phyloP scores from a whole-genome alignment of 129 eudicot genomes.

The Artemisia argyi region DNA sequence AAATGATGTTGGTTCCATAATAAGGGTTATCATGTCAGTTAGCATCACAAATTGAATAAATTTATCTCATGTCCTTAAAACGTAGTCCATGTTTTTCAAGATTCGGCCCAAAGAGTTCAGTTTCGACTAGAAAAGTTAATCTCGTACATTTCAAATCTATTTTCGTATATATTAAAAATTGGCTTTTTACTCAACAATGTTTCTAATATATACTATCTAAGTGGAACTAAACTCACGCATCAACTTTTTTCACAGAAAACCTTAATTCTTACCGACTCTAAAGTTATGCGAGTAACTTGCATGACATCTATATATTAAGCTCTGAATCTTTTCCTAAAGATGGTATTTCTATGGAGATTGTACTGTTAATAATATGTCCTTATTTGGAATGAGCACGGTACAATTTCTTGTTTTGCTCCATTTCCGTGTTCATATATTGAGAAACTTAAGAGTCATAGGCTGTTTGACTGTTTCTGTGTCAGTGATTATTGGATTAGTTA shows the following conservation, averaged over 20 bases:
- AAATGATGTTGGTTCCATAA: too few relatives aligned
- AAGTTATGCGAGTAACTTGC: neutral
- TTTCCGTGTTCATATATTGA: neutral
- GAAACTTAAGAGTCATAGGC: neutral
- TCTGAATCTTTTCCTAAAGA: neutral
- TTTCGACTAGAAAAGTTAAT: too few relatives aligned
- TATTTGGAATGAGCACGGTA: slow-evolving; percentile 6
- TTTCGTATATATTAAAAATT: too few relatives aligned
- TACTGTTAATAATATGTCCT: neutral
- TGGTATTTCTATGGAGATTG: neutral
- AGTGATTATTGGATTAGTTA: neutral
- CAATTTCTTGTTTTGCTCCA: slow-evolving; percentile 8
- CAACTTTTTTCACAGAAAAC: neutral
- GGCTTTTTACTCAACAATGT: too few relatives aligned
- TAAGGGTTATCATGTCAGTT: too few relatives aligned
- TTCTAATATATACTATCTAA: too few relatives aligned
- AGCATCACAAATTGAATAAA: too few relatives aligned
- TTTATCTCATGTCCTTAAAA: too few relatives aligned
- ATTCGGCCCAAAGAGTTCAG: too few relatives aligned
- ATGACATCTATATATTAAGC: neutral
- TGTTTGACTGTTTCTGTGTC: neutral
- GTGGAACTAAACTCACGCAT: neutral
- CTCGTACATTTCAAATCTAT: too few relatives aligned
- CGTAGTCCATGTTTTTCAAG: too few relatives aligned
- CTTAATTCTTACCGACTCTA: neutral